These are phyloP conservation scores for Tolypocladium nubicola DNA, from an alignment of 2,329 filamentous ascomycete species.

Conservation along the genomic window DNA sequence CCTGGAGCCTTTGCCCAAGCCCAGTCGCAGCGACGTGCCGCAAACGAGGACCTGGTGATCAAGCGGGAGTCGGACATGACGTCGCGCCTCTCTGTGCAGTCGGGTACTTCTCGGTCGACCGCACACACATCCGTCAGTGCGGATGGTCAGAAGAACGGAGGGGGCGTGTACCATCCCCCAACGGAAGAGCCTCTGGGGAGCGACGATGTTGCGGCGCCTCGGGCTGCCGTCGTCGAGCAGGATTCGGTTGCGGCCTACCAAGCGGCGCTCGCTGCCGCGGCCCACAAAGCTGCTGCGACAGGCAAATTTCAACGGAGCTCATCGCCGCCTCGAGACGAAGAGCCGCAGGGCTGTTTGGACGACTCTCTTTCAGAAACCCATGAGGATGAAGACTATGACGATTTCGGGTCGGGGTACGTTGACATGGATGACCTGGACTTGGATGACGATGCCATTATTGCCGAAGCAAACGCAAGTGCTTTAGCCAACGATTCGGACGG, in stretches of 20 bases:
- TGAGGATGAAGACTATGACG: conserved; percentile 39
- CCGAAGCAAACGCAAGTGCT: conserved; percentile 87
- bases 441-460: conserved; percentile 85
- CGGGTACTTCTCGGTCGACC: conserved; percentile 35
- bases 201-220: background rate
- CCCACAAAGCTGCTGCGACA: conserved; percentile 62
- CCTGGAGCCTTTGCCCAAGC: conserved; percentile 47
- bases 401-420: conserved; percentile 45
- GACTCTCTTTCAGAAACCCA: conserved; percentile 3
- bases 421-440: conserved; percentile 58
- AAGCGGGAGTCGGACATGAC: conserved; percentile 37
- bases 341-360: background rate
- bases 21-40: conserved; percentile 32
- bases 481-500: conserved; percentile 87
- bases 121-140: conserved; percentile 40
- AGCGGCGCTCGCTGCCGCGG: conserved; percentile 72
- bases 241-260: conserved; percentile 57
- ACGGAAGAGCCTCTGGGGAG: background rate
- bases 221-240: conserved; percentile 3
- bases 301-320: conserved; percentile 62
- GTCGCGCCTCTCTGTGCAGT: conserved; percentile 32
- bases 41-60: conserved; percentile 12
- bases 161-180: background rate
- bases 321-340: conserved; percentile 25
- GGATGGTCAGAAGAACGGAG: conserved; percentile 5